Conservation (phyloP, 2,329 filamentous ascomycete species). For the Amphichorda felina region DNA sequence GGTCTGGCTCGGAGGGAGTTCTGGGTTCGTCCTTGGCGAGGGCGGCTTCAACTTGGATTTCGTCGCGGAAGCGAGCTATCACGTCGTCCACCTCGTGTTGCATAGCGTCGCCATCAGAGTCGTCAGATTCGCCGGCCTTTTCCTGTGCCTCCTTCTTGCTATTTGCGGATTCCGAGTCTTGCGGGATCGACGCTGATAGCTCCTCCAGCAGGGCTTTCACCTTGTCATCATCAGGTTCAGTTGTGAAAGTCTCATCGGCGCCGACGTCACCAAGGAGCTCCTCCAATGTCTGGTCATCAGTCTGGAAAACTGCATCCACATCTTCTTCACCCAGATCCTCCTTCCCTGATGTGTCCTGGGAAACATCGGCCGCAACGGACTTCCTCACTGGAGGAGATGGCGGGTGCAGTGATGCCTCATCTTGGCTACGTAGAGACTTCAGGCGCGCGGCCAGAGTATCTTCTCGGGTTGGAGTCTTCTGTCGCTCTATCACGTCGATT, state of each 20-base stretch:
- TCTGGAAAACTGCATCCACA: slow-evolving; percentile 25
- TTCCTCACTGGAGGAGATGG: too few relatives aligned
- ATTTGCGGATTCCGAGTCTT: slow-evolving; percentile 7
- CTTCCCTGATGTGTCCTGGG: background rate
- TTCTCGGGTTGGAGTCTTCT: slow-evolving; percentile 30
- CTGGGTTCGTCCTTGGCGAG: slow-evolving; percentile 4
- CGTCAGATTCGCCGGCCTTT: slow-evolving; percentile 16
- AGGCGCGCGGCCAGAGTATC: slow-evolving; percentile 40
- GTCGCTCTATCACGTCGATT: slow-evolving; percentile 27
- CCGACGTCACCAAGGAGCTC: slow-evolving; percentile 34
- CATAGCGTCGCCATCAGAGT: slow-evolving; percentile 42
- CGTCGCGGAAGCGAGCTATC: slow-evolving; percentile 33
- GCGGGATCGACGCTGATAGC: slow-evolving; percentile 18
- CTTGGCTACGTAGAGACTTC: slow-evolving; percentile 33
- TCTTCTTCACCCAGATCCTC: slow-evolving; percentile 18
- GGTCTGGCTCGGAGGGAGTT: slow-evolving; percentile 4
- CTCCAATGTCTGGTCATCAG: slow-evolving; percentile 39
- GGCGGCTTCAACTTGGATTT: slow-evolving; percentile 23
- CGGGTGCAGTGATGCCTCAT: slow-evolving; percentile 13
- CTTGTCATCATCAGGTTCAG: slow-evolving; percentile 16
- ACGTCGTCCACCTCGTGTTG: slow-evolving; percentile 28
- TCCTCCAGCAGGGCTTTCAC: slow-evolving; percentile 24
- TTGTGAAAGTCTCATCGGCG: slow-evolving; percentile 16
- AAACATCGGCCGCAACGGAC: too few relatives aligned
- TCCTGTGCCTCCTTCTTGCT: slow-evolving; percentile 2